Percentiles rank a stretch among this genome's conserved stretches.
phyloP scores from a whole-genome alignment of 495 filamentous ascomycete species.

The Aspergillus bridgeri region DNA sequence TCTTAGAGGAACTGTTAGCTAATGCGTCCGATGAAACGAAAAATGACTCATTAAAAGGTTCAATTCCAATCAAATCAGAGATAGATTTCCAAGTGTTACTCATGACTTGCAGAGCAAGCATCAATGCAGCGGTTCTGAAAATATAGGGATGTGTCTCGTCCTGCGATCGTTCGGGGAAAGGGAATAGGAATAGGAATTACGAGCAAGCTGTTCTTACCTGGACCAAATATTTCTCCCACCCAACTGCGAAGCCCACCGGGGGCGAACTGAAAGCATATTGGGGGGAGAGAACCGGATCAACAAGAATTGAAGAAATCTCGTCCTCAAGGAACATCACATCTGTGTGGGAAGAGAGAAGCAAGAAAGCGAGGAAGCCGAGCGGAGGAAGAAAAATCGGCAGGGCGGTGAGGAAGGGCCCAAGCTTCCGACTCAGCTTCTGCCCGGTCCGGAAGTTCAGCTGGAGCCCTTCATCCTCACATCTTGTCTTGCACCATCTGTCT shows the following conservation, averaged over 20 bases:
- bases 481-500: neutral
- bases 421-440: conserved; percentile 24
- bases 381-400: conserved; percentile 20
- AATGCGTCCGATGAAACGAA: neutral
- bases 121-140: conserved; percentile 96
- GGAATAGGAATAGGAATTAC: conserved; percentile 7
- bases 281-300: conserved; percentile 9
- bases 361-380: conserved; percentile 9
- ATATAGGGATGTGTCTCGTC: conserved; percentile 50
- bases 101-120: conserved; percentile 46
- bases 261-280: conserved; percentile 39
- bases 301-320: conserved; percentile 3
- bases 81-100: conserved; percentile 32
- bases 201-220: conserved; percentile 34
- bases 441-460: conserved; percentile 6
- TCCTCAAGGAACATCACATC: conserved; percentile 9
- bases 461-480: conserved; percentile 3
- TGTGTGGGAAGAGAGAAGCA: conserved; percentile 5
- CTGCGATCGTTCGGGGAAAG: conserved; percentile 23
- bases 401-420: conserved; percentile 31
- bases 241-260: conserved; percentile 28
- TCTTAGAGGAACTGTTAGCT: conserved; percentile 22
- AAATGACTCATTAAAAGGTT: neutral
- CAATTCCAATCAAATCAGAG: conserved; percentile 4
- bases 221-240: conserved; percentile 22